Percentiles rank a stretch among this genome's conserved stretches.
Evolutionary conservation across 2,329 filamentous ascomycete genomes (phyloP).

Genomic region (Chrysosporium keratinophilum): DNA sequence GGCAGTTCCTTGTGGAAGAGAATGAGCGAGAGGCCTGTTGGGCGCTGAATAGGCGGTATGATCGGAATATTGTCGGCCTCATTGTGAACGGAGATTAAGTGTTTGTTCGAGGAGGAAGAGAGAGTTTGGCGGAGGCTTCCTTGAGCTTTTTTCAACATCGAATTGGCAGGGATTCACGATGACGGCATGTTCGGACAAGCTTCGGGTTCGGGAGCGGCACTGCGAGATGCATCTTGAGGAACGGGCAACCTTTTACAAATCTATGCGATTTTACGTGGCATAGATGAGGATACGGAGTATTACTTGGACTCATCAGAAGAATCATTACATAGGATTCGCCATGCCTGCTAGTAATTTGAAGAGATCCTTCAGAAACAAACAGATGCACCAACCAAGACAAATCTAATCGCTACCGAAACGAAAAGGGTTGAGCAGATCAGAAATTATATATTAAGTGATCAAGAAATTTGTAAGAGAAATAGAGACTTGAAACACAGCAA

Average conservation of each 20-base stretch:
- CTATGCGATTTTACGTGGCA: neutral
- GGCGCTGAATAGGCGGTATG: neutral
- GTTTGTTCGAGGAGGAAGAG: neutral
- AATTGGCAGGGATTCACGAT: neutral
- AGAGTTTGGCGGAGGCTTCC: constrained; percentile 1
- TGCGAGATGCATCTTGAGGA: too few species aligned
- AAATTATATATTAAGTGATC: neutral
- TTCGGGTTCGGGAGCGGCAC: neutral
- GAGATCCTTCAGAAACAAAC: neutral
- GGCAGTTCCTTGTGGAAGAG: neutral
- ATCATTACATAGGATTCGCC: neutral
- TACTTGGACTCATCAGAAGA: neutral
- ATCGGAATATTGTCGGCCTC: constrained; percentile 2
- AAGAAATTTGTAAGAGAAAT: too few species aligned
- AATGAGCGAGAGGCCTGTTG: constrained; percentile 1
- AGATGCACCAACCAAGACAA: neutral
- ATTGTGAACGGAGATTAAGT: neutral
- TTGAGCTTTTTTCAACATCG: neutral
- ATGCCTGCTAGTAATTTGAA: neutral
- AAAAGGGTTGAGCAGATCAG: neutral
- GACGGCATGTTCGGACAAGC: neutral
- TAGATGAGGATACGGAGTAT: neutral
- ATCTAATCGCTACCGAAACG: neutral
- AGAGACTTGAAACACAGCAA: neutral
- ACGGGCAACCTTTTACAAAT: too few species aligned